Conservation (phyloP, 75 land plant genomes). For the Selaginella tamariscina region DNA sequence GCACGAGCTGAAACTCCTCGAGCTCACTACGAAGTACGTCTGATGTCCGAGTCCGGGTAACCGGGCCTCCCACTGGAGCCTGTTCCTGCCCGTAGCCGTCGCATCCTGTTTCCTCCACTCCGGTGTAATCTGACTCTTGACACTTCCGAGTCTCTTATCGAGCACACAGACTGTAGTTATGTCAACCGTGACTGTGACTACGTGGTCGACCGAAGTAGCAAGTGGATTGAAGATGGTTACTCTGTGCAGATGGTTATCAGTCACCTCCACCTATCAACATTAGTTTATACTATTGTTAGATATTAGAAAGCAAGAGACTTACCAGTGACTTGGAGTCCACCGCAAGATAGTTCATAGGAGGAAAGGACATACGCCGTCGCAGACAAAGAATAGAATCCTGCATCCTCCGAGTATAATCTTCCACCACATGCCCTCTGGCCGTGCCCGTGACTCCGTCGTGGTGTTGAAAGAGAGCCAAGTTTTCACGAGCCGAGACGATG, state of each 20-base stretch:
- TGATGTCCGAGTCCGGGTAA: constrained; percentile 73
- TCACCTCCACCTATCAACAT: constrained; percentile 48
- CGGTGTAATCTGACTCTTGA: constrained; percentile 81
- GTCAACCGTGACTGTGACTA: constrained; percentile 71
- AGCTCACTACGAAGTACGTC: constrained; percentile 53
- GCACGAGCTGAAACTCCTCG: constrained; percentile 45
- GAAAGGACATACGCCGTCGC: constrained; percentile 64
- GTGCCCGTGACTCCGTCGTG: constrained; percentile 99
- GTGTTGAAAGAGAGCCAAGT: constrained; percentile 95
- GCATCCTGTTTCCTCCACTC: constrained; percentile 40
- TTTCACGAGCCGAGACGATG: constrained; percentile 70
- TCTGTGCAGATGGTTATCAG: constrained; percentile 51
- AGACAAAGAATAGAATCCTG: constrained; percentile 68
- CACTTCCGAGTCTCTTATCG: constrained; percentile 44
- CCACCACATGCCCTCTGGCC: constrained; percentile 92
- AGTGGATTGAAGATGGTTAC: constrained; percentile 81
- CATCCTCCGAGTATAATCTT: constrained; percentile 83
- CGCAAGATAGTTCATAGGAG: too few species aligned
- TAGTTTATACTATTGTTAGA: not conserved
- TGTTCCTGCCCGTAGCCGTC: constrained; percentile 49
- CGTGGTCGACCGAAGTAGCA: constrained; percentile 67
- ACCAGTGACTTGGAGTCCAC: not conserved
- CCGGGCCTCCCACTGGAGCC: constrained; percentile 65
- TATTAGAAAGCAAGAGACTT: not conserved
- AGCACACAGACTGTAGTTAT: constrained; percentile 65